Percentiles rank a stretch among this genome's conserved stretches.
Conservation (phyloP, 805 yeast genomes). For the Blastobotrys americana region DNA sequence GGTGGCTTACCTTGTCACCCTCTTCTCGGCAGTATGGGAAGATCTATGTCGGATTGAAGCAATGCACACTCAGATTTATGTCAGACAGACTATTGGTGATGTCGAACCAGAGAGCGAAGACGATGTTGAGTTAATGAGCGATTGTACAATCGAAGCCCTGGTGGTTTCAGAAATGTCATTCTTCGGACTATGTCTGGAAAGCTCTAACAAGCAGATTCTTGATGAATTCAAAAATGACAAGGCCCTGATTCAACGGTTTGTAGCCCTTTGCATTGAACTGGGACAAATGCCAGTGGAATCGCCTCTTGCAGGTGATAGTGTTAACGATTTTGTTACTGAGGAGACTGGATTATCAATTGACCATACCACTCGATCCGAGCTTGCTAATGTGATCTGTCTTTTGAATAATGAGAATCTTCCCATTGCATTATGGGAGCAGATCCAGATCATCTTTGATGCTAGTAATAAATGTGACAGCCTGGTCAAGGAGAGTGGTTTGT, state of each 20-base stretch:
- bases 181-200: constrained; percentile 7
- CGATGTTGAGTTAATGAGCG: constrained; percentile 3
- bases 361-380: constrained; percentile 51
- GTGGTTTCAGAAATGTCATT: constrained; percentile 2
- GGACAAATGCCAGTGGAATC: constrained; percentile 17
- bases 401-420: background rate
- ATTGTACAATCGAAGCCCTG: constrained; percentile 2
- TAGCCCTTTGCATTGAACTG: background rate
- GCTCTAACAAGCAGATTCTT: background rate
- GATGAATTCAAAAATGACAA: constrained; percentile 3
- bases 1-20: constrained; percentile 4
- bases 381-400: constrained; percentile 45
- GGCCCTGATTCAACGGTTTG: constrained; percentile 3
- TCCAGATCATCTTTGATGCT: constrained; percentile 10
- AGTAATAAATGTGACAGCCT: constrained; percentile 4
- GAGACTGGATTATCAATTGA: constrained; percentile 63
- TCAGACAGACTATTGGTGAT: constrained; percentile 1
- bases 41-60: constrained; percentile 5
- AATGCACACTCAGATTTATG: background rate
- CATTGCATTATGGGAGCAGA: constrained; percentile 35
- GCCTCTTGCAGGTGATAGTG: constrained; percentile 48
- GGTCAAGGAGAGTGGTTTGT: constrained; percentile 20
- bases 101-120: constrained; percentile 4
- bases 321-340: constrained; percentile 62
- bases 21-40: constrained; percentile 9